Evolutionary conservation across 805 yeast species (phyloP).

Genomic region (Saturnispora saitoi): DNA sequence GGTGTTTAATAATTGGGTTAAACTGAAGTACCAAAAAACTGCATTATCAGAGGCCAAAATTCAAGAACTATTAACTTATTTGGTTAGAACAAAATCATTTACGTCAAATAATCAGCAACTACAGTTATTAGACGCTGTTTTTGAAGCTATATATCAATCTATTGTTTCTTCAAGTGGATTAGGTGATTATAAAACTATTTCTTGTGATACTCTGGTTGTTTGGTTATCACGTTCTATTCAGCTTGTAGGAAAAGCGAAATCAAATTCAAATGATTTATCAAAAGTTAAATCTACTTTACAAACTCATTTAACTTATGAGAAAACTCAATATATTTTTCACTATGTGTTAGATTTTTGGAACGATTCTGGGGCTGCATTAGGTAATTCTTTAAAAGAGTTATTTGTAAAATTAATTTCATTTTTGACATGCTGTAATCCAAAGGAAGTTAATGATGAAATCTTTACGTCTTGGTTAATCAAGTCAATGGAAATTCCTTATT

Average conservation of each 20-base stretch:
- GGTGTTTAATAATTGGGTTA: not conserved
- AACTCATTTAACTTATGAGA: constrained; percentile 13
- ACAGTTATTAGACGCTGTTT: not conserved
- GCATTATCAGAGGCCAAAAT: not conserved
- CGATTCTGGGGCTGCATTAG: constrained; percentile 60
- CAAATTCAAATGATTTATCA: not conserved
- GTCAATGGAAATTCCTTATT: constrained; percentile 36
- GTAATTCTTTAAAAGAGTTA: constrained; percentile 58
- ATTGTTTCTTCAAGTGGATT: constrained; percentile 28
- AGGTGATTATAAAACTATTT: constrained; percentile 32
- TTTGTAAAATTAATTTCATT: constrained; percentile 44
- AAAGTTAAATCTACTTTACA: not conserved
- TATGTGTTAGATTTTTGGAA: constrained; percentile 63
- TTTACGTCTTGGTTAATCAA: constrained; percentile 39
- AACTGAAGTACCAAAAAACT: not conserved
- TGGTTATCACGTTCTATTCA: constrained; percentile 56
- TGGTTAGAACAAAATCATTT: constrained; percentile 6
- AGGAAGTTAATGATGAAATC: constrained; percentile 16
- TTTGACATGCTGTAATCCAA: constrained; percentile 13
- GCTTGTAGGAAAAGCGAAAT: constrained; percentile 10
- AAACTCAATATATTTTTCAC: constrained; percentile 32
- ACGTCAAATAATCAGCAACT: constrained; percentile 3
- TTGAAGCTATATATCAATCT: constrained; percentile 25
- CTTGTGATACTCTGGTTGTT: constrained; percentile 54
- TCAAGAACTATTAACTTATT: not conserved